A percentile compares a stretch with the other conserved stretches of the same genome.
phyloP scores from a whole-genome alignment of 2,329 filamentous ascomycete genomes.

The Fonsecaea monophora region DNA sequence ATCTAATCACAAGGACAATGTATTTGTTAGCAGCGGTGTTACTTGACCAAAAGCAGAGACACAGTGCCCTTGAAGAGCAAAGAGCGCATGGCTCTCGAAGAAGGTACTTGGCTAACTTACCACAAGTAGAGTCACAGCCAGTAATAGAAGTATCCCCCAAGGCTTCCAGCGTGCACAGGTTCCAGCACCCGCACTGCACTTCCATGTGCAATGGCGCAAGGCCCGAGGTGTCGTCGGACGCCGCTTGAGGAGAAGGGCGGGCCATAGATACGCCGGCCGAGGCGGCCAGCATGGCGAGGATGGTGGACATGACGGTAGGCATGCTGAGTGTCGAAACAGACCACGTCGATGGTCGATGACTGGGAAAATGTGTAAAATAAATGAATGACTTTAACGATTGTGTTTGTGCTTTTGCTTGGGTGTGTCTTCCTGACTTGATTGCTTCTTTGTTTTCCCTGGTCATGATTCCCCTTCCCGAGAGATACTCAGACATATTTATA shows the following conservation, averaged over 20 bases:
- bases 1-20: background rate
- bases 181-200: conserved; percentile 5
- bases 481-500: background rate
- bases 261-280: background rate
- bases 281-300: background rate
- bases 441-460: background rate
- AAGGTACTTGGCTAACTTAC: too few species aligned
- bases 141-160: background rate
- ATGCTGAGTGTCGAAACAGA: background rate
- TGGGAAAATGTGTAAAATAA: background rate
- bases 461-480: background rate
- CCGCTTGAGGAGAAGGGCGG: background rate
- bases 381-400: background rate
- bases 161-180: conserved; percentile 7
- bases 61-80: background rate
- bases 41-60: background rate
- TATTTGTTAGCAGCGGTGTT: background rate
- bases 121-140: background rate
- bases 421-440: background rate
- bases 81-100: too few species aligned
- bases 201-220: background rate
- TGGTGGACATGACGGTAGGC: background rate
- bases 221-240: background rate
- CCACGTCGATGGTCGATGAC: too few species aligned
- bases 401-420: background rate